Evolutionary conservation across 176 grass and related monocot genomes (phyloP).

Genomic region (Coix lacrymajobi): DNA sequence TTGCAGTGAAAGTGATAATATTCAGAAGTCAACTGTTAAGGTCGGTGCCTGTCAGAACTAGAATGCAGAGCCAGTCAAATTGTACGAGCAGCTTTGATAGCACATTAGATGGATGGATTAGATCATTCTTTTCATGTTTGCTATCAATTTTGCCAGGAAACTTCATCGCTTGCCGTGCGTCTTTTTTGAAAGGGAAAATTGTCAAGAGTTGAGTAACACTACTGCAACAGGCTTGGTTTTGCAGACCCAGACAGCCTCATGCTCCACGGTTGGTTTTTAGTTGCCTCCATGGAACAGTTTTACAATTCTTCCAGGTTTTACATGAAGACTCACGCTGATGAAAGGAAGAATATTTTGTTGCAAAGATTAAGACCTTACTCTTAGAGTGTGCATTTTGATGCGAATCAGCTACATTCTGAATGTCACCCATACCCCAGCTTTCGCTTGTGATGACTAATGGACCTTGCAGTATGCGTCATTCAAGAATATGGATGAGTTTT

Average conservation of each 20-base stretch:
- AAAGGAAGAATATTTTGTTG: background rate
- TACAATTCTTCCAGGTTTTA: background rate
- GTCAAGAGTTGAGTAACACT: background rate
- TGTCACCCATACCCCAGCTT: background rate
- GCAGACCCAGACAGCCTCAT: background rate
- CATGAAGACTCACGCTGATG: background rate
- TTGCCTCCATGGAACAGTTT: background rate
- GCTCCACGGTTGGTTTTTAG: conserved; percentile 9
- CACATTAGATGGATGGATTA: conserved; percentile 2
- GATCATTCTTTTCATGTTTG: background rate
- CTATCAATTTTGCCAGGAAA: background rate
- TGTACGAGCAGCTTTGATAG: conserved; percentile 36
- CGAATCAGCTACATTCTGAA: too few relatives aligned
- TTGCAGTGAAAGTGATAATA: conserved; percentile 3
- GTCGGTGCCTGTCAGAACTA: conserved; percentile 42
- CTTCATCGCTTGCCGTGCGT: background rate
- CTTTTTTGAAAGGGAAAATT: background rate
- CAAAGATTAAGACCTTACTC: background rate
- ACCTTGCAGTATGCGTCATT: background rate
- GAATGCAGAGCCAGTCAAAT: conserved; percentile 32
- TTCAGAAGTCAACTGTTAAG: conserved; percentile 24
- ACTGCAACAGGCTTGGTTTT: background rate
- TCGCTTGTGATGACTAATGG: background rate
- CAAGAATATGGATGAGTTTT: background rate
- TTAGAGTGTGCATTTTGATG: background rate